phyloP scores from a whole-genome alignment of 2,329 filamentous ascomycete species.

The Talaromyces islandicus region DNA sequence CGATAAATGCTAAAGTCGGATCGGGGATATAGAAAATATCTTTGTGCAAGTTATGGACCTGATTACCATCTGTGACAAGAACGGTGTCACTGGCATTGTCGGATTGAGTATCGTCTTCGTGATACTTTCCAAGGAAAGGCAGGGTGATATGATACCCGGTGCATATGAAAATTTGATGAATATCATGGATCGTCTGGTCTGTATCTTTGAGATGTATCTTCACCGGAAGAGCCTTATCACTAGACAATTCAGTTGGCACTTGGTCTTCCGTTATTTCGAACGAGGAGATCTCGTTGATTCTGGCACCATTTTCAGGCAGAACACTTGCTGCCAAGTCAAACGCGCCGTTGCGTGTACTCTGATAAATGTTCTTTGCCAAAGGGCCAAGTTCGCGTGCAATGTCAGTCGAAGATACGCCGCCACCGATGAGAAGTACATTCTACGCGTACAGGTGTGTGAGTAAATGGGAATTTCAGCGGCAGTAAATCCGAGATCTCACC shows the following conservation, averaged over 20 bases:
- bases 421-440: constrained; percentile 53
- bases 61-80: constrained; percentile 58
- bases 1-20: constrained; percentile 58
- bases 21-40: constrained; percentile 68
- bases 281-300: constrained; percentile 47
- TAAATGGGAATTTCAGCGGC: constrained; percentile 33
- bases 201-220: constrained; percentile 51
- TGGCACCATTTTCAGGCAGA: constrained; percentile 48
- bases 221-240: constrained; percentile 40
- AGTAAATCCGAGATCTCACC: constrained; percentile 28
- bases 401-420: constrained; percentile 50
- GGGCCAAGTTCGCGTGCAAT: constrained; percentile 49
- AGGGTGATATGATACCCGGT: constrained; percentile 65
- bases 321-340: constrained; percentile 53
- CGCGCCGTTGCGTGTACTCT: constrained; percentile 54
- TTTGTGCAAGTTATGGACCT: constrained; percentile 62
- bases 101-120: constrained; percentile 38
- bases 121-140: constrained; percentile 55
- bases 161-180: constrained; percentile 59
- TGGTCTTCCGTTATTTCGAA: constrained; percentile 31
- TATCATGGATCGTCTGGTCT: constrained; percentile 40
- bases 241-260: not conserved
- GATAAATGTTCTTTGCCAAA: constrained; percentile 42
- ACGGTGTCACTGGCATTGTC: constrained; percentile 47
- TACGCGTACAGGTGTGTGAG: constrained; percentile 20